A percentile compares a stretch with the other conserved stretches of the same genome.
Conservation (phyloP, 1,139 yeast genomes). For the Candida frijolesensis region DNA sequence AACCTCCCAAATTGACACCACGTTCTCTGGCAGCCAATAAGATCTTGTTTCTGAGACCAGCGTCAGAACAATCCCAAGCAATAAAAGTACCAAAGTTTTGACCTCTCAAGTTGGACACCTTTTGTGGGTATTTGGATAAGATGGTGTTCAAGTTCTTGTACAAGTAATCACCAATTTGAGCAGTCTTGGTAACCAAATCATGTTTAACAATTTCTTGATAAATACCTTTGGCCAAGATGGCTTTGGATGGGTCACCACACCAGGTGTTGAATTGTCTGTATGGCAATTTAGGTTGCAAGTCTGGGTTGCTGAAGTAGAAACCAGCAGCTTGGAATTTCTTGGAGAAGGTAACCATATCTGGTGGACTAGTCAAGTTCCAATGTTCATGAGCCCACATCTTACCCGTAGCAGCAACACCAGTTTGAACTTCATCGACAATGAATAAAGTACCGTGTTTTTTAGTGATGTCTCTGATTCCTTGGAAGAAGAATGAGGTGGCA, state of each 20-base stretch:
- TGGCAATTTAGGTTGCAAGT: constrained; percentile 61
- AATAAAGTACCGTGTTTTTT: constrained; percentile 58
- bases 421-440: constrained; percentile 75
- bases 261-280: constrained; percentile 82
- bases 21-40: constrained; percentile 49
- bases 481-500: constrained; percentile 62
- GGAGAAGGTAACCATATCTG: constrained; percentile 75
- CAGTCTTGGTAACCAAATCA: constrained; percentile 52
- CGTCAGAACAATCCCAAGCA: constrained; percentile 66
- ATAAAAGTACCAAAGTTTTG: constrained; percentile 69
- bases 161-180: constrained; percentile 62
- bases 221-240: constrained; percentile 64
- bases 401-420: constrained; percentile 77
- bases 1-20: constrained; percentile 76
- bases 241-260: constrained; percentile 81
- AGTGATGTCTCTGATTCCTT: constrained; percentile 65
- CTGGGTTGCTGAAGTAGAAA: constrained; percentile 67
- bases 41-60: constrained; percentile 52
- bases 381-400: constrained; percentile 76
- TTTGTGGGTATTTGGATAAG: constrained; percentile 45
- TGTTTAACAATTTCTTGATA: constrained; percentile 57
- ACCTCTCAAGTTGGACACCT: constrained; percentile 61
- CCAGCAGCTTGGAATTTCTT: constrained; percentile 83
- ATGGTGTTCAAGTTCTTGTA: constrained; percentile 48
- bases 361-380: constrained; percentile 63